phyloP scores from a whole-genome alignment of 2,329 filamentous ascomycete species.

The Aspergillus uvarum region DNA sequence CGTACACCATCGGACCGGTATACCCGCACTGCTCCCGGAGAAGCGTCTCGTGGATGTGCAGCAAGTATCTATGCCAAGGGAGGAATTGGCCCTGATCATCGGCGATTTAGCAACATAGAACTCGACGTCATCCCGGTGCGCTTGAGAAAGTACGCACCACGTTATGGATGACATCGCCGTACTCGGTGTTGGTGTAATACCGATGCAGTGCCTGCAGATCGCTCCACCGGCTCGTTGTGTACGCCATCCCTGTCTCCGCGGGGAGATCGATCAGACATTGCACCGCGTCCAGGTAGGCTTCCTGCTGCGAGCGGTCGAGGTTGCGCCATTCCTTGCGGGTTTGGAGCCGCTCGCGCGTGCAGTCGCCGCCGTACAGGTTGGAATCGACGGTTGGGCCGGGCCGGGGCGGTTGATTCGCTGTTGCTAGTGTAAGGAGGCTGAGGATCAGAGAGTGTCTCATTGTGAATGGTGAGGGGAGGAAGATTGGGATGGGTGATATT shows the following conservation, averaged over 20 bases:
- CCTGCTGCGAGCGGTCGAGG: not conserved
- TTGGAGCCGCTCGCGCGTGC: not conserved
- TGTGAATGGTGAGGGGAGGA: too few relatives aligned
- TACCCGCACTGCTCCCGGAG: not conserved
- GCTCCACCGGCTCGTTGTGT: not conserved
- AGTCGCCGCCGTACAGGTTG: not conserved
- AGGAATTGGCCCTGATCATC: not conserved
- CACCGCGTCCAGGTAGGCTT: not conserved
- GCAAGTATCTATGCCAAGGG: not conserved
- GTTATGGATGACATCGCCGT: not conserved
- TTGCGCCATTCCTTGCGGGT: slow-evolving; percentile 1
- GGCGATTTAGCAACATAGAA: too few relatives aligned
- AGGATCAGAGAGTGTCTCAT: too few relatives aligned
- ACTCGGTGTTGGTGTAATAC: not conserved
- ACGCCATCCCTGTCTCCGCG: not conserved
- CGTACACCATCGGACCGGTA: not conserved
- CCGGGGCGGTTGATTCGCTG: too few relatives aligned
- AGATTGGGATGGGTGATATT: too few relatives aligned
- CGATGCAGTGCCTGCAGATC: not conserved
- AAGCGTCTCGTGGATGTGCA: not conserved
- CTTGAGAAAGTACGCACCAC: not conserved
- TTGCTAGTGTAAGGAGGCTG: too few relatives aligned
- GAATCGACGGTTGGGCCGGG: not conserved
- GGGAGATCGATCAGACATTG: not conserved
- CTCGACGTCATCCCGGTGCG: too few relatives aligned